phyloP scores from a whole-genome alignment of 2,329 filamentous ascomycete species.

The Monosporascus sp. region DNA sequence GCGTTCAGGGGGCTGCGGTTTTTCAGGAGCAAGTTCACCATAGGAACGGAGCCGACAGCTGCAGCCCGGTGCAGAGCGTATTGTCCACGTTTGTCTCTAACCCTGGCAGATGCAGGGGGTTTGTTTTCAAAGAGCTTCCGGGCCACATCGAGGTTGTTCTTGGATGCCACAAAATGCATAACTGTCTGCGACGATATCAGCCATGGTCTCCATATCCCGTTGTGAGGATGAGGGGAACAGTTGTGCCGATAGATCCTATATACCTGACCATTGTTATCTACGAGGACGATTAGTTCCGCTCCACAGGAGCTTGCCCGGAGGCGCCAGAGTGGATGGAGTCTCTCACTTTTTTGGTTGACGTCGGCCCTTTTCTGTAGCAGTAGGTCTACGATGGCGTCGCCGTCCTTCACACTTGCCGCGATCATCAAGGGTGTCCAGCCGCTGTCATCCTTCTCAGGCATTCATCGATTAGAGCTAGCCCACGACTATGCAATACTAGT shows the following conservation, averaged over 20 bases:
- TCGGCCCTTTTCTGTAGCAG: conserved; percentile 67
- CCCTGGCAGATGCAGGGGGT: conserved; percentile 64
- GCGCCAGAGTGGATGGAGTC: neutral
- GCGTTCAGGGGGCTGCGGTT: conserved; percentile 77
- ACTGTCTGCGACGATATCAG: conserved; percentile 55
- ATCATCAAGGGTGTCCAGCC: conserved; percentile 88
- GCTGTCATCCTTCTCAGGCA: conserved; percentile 51
- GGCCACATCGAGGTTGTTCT: conserved; percentile 78
- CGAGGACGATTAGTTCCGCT: neutral
- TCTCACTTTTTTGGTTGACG: conserved; percentile 63
- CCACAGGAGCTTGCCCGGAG: neutral
- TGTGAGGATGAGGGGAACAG: neutral
- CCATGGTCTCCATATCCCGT: neutral
- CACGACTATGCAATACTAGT: too few relatives aligned
- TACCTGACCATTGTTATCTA: conserved; percentile 63
- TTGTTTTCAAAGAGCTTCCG: conserved; percentile 70
- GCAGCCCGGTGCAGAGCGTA: conserved; percentile 88
- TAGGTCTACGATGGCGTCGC: conserved; percentile 61
- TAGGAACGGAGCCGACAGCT: conserved; percentile 81
- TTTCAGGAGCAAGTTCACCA: conserved; percentile 73
- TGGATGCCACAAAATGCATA: conserved; percentile 87
- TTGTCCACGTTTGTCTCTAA: conserved; percentile 84
- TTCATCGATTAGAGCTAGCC: neutral
- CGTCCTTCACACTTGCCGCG: conserved; percentile 67
- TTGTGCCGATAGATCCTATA: conserved; percentile 1